Base-by-base conservation (phyloP, 2,329 filamentous ascomycete genomes). In the Aspergillus sp. region DNA sequence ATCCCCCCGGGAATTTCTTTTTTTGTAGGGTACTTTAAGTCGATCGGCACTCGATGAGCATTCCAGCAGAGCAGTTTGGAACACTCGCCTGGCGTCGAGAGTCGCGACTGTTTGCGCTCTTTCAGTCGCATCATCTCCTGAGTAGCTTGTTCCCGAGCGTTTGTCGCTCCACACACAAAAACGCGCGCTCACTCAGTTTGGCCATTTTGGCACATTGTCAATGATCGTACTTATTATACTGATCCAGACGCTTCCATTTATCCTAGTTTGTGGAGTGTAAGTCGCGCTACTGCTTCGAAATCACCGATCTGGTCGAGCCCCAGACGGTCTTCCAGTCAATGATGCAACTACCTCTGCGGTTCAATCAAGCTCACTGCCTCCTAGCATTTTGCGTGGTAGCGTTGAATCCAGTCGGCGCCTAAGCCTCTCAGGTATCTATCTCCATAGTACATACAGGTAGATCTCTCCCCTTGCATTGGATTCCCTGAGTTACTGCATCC, bases 321-420 rank as follows among this genome's bases (percentile, higher is more conserved):
- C 35, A 37, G 35, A 8, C 19, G 21, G 37, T 44, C 55, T 19
- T n/a, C 27, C 23, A 49, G 52, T 46, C 47, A 46, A 46, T 56
- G 39, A 56, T 51, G 41, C 45, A 39, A 43, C 39, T 9, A 40
- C 9, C 15, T 41, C 56, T 61, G 58, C 58, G 58, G 59, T 58
- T 61, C 55, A 55, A 62, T 59, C 59, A 65, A 60, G 61, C 60
- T 63, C 57, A 62, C 62, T 40, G 52, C 45, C 55, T 62, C 52
- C 58, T 60, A 15, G 31, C 56, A 55, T 45, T 54, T 60, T 62
- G 52, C 49, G 27, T 46, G 21, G 17, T 56, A 43, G 41, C 47
- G 27, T 54, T 56, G 41, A 39, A 44, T 47, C 48, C 17, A 47
- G 50, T 43, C 41, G 6, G 23, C 23, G 40, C 37, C 23, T 23